Evolutionary conservation across 305 asterid species (phyloP).

Genomic region (Fraxinus dipetala): DNA sequence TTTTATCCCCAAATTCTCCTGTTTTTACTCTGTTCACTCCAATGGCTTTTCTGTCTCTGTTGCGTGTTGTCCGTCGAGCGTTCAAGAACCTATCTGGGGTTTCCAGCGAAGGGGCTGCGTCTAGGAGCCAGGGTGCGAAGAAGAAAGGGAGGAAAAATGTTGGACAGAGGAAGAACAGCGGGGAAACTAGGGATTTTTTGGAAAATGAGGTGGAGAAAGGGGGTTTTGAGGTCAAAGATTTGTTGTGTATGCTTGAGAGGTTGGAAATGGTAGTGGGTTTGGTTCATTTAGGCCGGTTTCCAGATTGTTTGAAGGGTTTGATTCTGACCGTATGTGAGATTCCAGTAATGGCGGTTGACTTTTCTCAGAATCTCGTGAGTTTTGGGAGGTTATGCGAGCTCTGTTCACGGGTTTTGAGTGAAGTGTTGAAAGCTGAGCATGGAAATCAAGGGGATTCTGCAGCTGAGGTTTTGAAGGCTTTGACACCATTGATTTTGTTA

Average conservation of each 20-base stretch:
- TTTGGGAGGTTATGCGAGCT: constrained; percentile 51
- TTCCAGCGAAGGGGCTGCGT: constrained; percentile 31
- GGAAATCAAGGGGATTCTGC: constrained; percentile 67
- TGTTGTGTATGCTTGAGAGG: constrained; percentile 61
- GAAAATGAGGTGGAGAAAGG: constrained; percentile 45
- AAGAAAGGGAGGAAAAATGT: constrained; percentile 43
- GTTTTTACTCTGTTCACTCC: constrained; percentile 86
- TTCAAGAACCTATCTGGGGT: constrained; percentile 40
- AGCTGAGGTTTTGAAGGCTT: constrained; percentile 67
- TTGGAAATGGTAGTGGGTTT: constrained; percentile 60
- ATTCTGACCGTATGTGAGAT: constrained; percentile 74
- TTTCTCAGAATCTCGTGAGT: constrained; percentile 47
- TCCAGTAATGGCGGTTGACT: constrained; percentile 52
- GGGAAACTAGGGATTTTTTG: constrained; percentile 28
- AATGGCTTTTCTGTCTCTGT: constrained; percentile 72
- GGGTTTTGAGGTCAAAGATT: constrained; percentile 48
- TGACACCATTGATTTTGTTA: constrained; percentile 55
- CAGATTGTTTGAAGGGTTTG: constrained; percentile 80
- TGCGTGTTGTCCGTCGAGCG: constrained; percentile 62
- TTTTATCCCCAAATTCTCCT: constrained; percentile 81
- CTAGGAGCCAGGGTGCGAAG: constrained; percentile 34
- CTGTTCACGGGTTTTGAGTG: constrained; percentile 54
- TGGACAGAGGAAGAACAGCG: constrained; percentile 34
- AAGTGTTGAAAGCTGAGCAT: constrained; percentile 66
- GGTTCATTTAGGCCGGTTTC: constrained; percentile 79